A percentile compares a stretch with the other conserved stretches of the same genome.
Evolutionary conservation across 176 grass and related monocot genomes (phyloP).

Genomic region (Pharus latifolius): DNA sequence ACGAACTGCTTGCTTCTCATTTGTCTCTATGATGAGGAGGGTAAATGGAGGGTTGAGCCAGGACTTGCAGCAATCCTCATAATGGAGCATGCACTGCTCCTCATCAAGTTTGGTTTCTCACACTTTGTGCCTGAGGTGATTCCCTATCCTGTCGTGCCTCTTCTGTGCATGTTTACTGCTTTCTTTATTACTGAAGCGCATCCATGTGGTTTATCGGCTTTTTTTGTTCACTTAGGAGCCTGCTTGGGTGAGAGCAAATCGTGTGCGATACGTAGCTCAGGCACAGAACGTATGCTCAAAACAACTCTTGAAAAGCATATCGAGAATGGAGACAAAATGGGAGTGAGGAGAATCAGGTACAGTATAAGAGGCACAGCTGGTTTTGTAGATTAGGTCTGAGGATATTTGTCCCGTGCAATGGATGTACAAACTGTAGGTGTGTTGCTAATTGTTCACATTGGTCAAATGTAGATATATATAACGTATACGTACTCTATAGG

Average conservation of each 20-base stretch:
- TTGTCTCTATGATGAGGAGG: constrained; percentile 85
- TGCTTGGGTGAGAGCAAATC: constrained; percentile 84
- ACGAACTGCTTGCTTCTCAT: constrained; percentile 95
- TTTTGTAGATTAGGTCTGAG: constrained; percentile 54
- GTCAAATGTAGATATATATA: constrained; percentile 21
- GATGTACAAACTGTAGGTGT: constrained; percentile 12
- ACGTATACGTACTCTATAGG: not conserved
- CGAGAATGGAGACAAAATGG: constrained; percentile 40
- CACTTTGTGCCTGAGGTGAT: constrained; percentile 95
- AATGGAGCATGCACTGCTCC: constrained; percentile 87
- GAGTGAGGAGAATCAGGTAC: constrained; percentile 32
- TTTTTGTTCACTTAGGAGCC: constrained; percentile 46
- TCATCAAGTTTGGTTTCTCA: constrained; percentile 95
- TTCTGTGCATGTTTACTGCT: not conserved
- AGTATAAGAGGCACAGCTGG: constrained; percentile 9
- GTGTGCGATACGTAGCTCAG: constrained; percentile 64
- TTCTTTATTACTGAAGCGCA: not conserved
- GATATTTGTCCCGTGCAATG: not conserved
- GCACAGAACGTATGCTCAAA: constrained; percentile 75
- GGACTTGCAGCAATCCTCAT: constrained; percentile 83
- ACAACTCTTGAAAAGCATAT: constrained; percentile 61
- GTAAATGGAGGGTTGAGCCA: constrained; percentile 92
- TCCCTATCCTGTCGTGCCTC: not conserved
- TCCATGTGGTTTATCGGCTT: constrained; percentile 11
- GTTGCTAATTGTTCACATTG: constrained; percentile 2